Evolutionary conservation across 1,139 yeast genomes (phyloP).

Genomic region (Suhomyces bokatorum): DNA sequence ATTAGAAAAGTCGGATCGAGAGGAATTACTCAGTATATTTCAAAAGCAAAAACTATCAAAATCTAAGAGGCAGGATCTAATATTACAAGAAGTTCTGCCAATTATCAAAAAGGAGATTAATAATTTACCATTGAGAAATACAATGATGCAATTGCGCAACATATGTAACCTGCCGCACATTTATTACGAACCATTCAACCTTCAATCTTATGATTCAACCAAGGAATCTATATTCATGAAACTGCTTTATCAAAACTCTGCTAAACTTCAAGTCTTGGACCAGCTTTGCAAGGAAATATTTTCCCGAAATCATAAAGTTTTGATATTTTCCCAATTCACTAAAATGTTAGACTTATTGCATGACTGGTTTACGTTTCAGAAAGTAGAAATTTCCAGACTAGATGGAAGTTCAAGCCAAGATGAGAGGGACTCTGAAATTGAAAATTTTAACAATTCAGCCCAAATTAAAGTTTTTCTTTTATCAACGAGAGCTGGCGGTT

Average conservation of each 20-base stretch:
- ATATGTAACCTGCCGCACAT: conserved; percentile 84
- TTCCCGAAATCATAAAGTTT: conserved; percentile 57
- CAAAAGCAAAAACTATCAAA: not conserved
- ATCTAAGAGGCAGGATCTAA: conserved; percentile 16
- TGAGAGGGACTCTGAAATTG: conserved; percentile 66
- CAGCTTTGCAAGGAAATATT: conserved; percentile 57
- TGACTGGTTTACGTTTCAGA: conserved; percentile 52
- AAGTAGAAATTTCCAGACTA: conserved; percentile 55
- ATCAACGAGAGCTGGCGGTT: conserved; percentile 92
- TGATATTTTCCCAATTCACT: conserved; percentile 85
- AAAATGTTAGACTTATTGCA: conserved; percentile 71
- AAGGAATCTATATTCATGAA: conserved; percentile 30
- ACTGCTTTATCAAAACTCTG: conserved; percentile 50
- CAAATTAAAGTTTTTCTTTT: conserved; percentile 58
- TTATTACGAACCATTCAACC: conserved; percentile 72
- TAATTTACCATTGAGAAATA: conserved; percentile 51
- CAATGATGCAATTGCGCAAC: conserved; percentile 79
- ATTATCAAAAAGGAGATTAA: conserved; percentile 24
- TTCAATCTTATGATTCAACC: conserved; percentile 24
- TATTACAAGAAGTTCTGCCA: conserved; percentile 20
- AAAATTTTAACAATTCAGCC: conserved; percentile 43
- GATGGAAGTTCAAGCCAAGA: conserved; percentile 74
- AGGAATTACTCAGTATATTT: too few species aligned
- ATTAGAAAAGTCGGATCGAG: too few species aligned
- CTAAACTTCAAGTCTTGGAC: conserved; percentile 70